Conservation (phyloP, 495 filamentous ascomycete species). For the Parachaetomium inaequale region DNA sequence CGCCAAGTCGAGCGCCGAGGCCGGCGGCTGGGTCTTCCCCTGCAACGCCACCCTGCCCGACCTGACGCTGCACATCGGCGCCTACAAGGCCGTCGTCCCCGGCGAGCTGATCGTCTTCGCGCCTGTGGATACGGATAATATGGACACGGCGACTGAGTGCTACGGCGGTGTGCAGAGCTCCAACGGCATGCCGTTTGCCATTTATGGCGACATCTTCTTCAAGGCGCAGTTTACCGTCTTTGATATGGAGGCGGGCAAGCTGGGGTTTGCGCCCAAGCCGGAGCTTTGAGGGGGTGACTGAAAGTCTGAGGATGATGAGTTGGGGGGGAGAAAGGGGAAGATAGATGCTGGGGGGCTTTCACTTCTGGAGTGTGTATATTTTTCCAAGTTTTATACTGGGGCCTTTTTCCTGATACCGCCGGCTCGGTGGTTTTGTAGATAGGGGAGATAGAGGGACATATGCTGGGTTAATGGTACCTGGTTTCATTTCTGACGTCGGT, state of each 20-base stretch:
- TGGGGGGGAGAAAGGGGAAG: not conserved
- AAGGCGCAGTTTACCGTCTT: conserved; percentile 82
- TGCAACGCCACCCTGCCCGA: conserved; percentile 38
- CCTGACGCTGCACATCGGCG: conserved; percentile 56
- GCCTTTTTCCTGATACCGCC: not conserved
- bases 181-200: conserved; percentile 60
- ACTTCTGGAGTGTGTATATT: not conserved
- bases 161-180: conserved; percentile 66
- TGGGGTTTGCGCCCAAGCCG: conserved; percentile 59
- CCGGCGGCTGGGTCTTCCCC: conserved; percentile 51
- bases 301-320: not conserved
- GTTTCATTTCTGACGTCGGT: not conserved
- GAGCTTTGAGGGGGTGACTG: not conserved
- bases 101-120: conserved; percentile 61
- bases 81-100: conserved; percentile 53
- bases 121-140: conserved; percentile 39
- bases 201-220: conserved; percentile 81
- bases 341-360: not conserved
- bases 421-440: not conserved
- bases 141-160: conserved; percentile 49
- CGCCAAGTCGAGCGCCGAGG: conserved; percentile 44
- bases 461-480: not conserved
- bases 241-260: conserved; percentile 48
- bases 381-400: not conserved
- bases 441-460: not conserved